phyloP scores from a whole-genome alignment of 768 basidiomycete species.

The Mycena galericulata region DNA sequence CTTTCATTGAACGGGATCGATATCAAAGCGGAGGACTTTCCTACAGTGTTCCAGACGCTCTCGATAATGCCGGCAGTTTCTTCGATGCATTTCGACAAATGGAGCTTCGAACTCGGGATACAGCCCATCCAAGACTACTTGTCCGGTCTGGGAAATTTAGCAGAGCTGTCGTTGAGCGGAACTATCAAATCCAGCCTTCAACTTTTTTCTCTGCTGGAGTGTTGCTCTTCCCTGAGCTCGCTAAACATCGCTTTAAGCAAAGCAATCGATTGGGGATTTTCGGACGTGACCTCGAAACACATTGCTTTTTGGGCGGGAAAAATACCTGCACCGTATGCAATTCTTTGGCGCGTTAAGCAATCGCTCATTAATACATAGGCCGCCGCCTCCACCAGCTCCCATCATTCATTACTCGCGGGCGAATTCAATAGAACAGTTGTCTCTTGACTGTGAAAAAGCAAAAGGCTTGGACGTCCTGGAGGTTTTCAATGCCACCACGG shows the following conservation, averaged over 20 bases:
- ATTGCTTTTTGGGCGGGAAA: background rate
- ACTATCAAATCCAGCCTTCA: background rate
- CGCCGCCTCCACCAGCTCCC: too few species aligned
- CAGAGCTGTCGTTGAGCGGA: background rate
- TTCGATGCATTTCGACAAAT: background rate
- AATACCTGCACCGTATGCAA: background rate
- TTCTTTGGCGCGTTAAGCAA: background rate
- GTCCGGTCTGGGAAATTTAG: background rate
- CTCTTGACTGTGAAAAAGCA: background rate
- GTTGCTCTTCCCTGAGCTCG: background rate
- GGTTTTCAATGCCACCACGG: background rate
- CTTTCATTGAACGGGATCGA: background rate
- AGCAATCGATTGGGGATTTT: background rate
- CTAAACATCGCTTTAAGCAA: background rate
- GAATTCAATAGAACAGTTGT: background rate
- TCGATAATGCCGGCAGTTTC: background rate
- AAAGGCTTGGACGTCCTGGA: background rate
- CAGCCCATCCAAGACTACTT: background rate
- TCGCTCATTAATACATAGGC: background rate
- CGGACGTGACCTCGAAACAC: background rate
- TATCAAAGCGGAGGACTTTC: background rate
- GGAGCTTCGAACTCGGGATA: background rate
- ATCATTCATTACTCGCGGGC: background rate
- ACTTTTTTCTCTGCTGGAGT: background rate
- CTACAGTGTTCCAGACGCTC: background rate